Evolutionary conservation across 352 stramenopile species (phyloP).

Genomic region (Phytopythium sindhum): DNA sequence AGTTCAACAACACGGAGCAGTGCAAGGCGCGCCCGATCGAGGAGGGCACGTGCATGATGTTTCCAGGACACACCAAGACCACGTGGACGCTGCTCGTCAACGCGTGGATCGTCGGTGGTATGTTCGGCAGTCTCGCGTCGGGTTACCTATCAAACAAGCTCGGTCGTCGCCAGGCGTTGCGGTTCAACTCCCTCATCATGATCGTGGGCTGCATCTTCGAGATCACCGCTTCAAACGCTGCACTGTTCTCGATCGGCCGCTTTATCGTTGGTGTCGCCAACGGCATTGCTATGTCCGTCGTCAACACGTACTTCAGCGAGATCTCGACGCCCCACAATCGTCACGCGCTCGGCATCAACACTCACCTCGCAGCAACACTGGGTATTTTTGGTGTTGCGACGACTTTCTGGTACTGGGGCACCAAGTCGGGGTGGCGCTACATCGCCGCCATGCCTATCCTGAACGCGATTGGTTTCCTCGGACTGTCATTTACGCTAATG

Average conservation of each 20-base stretch:
- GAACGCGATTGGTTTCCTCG: slow-evolving; percentile 22
- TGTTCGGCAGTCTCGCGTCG: slow-evolving; percentile 35
- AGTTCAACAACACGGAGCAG: slow-evolving; percentile 30
- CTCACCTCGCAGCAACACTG: slow-evolving; percentile 41
- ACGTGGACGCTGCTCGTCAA: slow-evolving; percentile 25
- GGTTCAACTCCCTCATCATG: slow-evolving; percentile 34
- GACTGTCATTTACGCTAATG: slow-evolving; percentile 27
- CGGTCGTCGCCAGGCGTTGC: slow-evolving; percentile 37
- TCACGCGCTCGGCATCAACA: slow-evolving; percentile 28
- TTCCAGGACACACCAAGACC: slow-evolving; percentile 32
- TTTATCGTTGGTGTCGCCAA: slow-evolving; percentile 42
- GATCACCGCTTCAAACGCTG: slow-evolving; percentile 21
- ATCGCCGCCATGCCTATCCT: slow-evolving; percentile 40
- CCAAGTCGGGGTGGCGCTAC: slow-evolving; percentile 41
- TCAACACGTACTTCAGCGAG: slow-evolving; percentile 42
- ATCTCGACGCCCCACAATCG: slow-evolving; percentile 44
- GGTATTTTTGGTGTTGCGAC: slow-evolving; percentile 38
- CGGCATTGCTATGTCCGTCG: slow-evolving; percentile 32
- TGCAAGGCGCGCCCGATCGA: slow-evolving; percentile 20
- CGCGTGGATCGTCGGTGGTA: slow-evolving; percentile 38
- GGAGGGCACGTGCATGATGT: slow-evolving; percentile 43
- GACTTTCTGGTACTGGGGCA: slow-evolving; percentile 56
- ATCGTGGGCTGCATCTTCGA: slow-evolving; percentile 31
- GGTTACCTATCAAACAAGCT: slow-evolving; percentile 34
- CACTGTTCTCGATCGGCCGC: slow-evolving; percentile 29